Percentiles rank a stretch among this genome's conserved stretches.
phyloP scores from a whole-genome alignment of 2,329 filamentous ascomycete genomes.

The Cordyceps tenuipes region DNA sequence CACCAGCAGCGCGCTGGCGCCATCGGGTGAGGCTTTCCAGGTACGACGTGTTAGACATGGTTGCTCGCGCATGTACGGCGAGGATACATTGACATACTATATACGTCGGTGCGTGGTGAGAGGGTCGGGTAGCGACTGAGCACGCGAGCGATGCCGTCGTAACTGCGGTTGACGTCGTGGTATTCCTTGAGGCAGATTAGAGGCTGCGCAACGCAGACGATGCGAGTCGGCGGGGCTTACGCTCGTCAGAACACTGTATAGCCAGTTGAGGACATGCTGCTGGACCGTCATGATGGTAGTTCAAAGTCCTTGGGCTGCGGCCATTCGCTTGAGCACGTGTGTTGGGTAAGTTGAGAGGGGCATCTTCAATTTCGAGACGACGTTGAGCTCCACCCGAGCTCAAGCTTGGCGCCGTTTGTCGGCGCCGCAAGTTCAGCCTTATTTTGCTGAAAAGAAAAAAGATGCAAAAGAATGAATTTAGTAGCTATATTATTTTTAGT shows the following conservation, averaged over 20 bases:
- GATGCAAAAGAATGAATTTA: not conserved
- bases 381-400: not conserved
- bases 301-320: not conserved
- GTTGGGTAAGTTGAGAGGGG: conserved; percentile 3
- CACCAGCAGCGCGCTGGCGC: conserved; percentile 75
- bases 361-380: not conserved
- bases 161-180: conserved; percentile 82
- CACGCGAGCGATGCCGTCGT: conserved; percentile 79
- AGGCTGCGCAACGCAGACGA: not conserved
- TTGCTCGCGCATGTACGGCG: too few relatives aligned
- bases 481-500: too few relatives aligned
- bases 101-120: conserved; percentile 82
- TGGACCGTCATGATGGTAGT: conserved; percentile 56
- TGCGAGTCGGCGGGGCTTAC: conserved; percentile 34
- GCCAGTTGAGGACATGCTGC: conserved; percentile 88
- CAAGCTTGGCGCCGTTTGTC: not conserved
- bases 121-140: conserved; percentile 74
- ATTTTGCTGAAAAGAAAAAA: not conserved
- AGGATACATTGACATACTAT: conserved; percentile 55
- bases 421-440: not conserved
- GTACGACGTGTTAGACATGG: conserved; percentile 20
- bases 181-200: conserved; percentile 62
- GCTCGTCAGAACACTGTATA: conserved; percentile 81
- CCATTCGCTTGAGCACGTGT: not conserved
- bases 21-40: conserved; percentile 72